A percentile compares a stretch with the other conserved stretches of the same genome.
These are phyloP conservation scores for Pleurotus djamor DNA, from an alignment of 768 basidiomycete genomes.

Conservation along the genomic window DNA sequence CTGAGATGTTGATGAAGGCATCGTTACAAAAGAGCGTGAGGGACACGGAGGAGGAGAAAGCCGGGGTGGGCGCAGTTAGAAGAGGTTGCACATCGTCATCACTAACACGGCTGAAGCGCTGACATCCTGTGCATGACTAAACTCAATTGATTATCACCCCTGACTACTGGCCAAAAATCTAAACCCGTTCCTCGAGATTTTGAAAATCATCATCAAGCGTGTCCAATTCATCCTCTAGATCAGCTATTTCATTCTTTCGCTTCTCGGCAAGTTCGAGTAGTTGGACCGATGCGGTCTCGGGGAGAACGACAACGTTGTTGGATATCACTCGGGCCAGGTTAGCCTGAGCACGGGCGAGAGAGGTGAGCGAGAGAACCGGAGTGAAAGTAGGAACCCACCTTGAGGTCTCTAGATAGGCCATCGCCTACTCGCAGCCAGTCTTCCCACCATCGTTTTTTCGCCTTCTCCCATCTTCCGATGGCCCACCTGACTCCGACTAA, in stretches of 20 bases:
- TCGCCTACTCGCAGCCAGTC: slow-evolving; percentile 63
- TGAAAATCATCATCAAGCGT: slow-evolving; percentile 34
- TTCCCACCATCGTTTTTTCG: slow-evolving; percentile 64
- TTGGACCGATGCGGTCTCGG: slow-evolving; percentile 46
- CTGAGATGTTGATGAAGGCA: slow-evolving; percentile 7
- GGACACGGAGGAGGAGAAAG: background rate
- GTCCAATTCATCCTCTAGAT: slow-evolving; percentile 40
- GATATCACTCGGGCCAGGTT: slow-evolving; percentile 44
- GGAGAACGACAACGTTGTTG: slow-evolving; percentile 50
- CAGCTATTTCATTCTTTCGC: slow-evolving; percentile 42
- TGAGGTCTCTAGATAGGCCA: slow-evolving; percentile 63
- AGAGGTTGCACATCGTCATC: background rate
- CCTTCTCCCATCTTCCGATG: slow-evolving; percentile 65
- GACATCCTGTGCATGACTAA: background rate
- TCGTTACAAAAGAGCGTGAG: background rate
- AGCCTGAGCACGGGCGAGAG: slow-evolving; percentile 26
- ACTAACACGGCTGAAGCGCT: background rate
- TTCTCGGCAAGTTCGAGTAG: slow-evolving; percentile 37
- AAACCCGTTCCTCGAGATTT: slow-evolving; percentile 9
- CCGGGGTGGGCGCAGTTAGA: background rate
- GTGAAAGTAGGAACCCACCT: slow-evolving; percentile 33
- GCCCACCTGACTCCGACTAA: slow-evolving; percentile 57
- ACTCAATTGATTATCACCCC: background rate
- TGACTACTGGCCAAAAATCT: background rate
- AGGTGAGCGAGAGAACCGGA: background rate